These are phyloP conservation scores for Carex scoparia DNA, from an alignment of 176 grass and related monocot species.

Conservation along the genomic window DNA sequence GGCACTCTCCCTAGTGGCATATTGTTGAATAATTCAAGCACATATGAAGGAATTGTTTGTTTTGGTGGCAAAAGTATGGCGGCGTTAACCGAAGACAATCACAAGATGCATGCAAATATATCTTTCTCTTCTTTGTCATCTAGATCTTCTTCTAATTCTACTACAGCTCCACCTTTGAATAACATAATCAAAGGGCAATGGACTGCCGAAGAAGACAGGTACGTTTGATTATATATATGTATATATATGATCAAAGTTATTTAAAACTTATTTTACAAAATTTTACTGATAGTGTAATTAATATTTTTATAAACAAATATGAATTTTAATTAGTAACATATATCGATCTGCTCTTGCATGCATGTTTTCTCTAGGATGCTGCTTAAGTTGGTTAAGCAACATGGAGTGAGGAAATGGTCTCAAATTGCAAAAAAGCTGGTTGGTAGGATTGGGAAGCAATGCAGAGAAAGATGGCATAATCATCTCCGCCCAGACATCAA, in stretches of 20 bases:
- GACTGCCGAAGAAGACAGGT: constrained; percentile 62
- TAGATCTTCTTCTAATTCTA: constrained; percentile 5
- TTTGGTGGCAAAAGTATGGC: neutral
- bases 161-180: neutral
- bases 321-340: neutral
- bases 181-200: constrained; percentile 49
- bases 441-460: constrained; percentile 70
- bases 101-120: neutral
- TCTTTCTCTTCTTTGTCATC: neutral
- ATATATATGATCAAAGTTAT: neutral
- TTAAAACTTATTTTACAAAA: neutral
- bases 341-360: neutral
- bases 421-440: constrained; percentile 48
- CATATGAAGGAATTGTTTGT: constrained; percentile 25
- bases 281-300: neutral
- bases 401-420: constrained; percentile 58
- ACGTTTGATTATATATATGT: neutral
- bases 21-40: constrained; percentile 23
- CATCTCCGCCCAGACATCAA: constrained; percentile 63
- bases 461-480: constrained; percentile 82
- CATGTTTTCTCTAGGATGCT: constrained; percentile 35
- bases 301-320: neutral
- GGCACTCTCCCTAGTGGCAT: constrained; percentile 16
- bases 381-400: constrained; percentile 33
- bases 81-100: neutral